A percentile compares a stretch with the other conserved stretches of the same genome.
Conservation (phyloP, 495 filamentous ascomycete genomes). For the Beverwykella pulmonaria region DNA sequence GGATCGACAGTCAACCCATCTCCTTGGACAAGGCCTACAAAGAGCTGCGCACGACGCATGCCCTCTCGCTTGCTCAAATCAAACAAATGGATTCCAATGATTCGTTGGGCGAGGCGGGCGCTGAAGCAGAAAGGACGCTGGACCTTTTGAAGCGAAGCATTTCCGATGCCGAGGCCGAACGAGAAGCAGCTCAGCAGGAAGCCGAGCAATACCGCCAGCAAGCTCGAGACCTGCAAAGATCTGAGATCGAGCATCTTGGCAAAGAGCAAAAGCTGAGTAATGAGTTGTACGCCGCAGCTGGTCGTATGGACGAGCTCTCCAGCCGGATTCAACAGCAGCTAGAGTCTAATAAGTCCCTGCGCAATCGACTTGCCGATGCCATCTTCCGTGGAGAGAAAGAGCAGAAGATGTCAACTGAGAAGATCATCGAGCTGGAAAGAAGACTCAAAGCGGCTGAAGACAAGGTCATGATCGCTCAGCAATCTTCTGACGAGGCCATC, state of each 20-base stretch:
- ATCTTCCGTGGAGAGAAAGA: constrained; percentile 84
- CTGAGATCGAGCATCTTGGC: constrained; percentile 63
- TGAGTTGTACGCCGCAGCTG: constrained; percentile 70
- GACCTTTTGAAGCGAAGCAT: constrained; percentile 65
- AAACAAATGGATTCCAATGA: constrained; percentile 55
- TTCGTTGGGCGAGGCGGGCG: constrained; percentile 40
- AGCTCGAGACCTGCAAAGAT: constrained; percentile 63
- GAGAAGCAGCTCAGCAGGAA: constrained; percentile 67
- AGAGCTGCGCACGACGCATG: constrained; percentile 69
- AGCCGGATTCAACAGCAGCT: constrained; percentile 76
- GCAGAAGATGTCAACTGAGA: constrained; percentile 73
- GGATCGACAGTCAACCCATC: constrained; percentile 52
- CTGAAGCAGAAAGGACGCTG: constrained; percentile 60
- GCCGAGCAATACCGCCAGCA: constrained; percentile 61
- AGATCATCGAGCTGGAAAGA: constrained; percentile 80
- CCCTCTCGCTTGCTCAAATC: constrained; percentile 57
- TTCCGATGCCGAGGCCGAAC: constrained; percentile 68
- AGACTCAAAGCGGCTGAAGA: constrained; percentile 83
- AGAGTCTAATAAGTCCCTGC: constrained; percentile 70
- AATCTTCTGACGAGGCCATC: constrained; percentile 81
- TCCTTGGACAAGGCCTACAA: constrained; percentile 78
- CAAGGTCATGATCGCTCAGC: constrained; percentile 77
- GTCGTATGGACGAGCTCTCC: constrained; percentile 75
- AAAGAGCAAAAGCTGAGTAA: constrained; percentile 64
- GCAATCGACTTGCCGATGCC: constrained; percentile 79